Conservation (phyloP, 1,139 yeast genomes). For the Kodamaea anthophila region DNA sequence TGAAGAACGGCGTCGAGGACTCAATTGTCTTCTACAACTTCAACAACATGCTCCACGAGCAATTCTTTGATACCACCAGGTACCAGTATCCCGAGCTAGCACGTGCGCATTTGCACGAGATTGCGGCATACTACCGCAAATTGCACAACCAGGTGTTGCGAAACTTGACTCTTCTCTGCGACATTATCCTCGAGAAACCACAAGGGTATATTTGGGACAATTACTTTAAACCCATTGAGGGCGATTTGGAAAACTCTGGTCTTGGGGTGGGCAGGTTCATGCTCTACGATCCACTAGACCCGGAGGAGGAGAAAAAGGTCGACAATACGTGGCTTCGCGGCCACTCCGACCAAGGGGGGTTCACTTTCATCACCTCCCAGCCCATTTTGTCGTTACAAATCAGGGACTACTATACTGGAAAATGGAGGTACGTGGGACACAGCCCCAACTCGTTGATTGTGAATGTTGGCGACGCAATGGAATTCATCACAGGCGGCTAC, state of each 20-base stretch:
- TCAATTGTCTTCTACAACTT: conserved; percentile 25
- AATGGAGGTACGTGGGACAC: conserved; percentile 21
- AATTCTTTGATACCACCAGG: conserved; percentile 15
- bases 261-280: conserved; percentile 26
- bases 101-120: conserved; percentile 18
- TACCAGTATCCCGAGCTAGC: conserved; percentile 21
- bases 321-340: conserved; percentile 17
- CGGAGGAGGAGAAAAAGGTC: conserved; percentile 16
- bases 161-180: conserved; percentile 20
- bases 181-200: conserved; percentile 24
- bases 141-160: conserved; percentile 19
- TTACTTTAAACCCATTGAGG: conserved; percentile 18
- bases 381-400: conserved; percentile 22
- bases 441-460: conserved; percentile 17
- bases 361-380: conserved; percentile 22
- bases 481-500: conserved; percentile 21
- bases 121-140: conserved; percentile 19
- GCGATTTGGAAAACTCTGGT: conserved; percentile 20
- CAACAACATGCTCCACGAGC: conserved; percentile 18
- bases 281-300: conserved; percentile 21
- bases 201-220: conserved; percentile 26
- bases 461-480: conserved; percentile 23
- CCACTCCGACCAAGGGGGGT: conserved; percentile 21
- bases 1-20: conserved; percentile 27
- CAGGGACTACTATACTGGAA: conserved; percentile 17